Evolutionary conservation across 2,329 filamentous ascomycete genomes (phyloP), one percentile per base, ranked within the genome.

Genomic region (Colletotrichum tanaceti): DNA sequence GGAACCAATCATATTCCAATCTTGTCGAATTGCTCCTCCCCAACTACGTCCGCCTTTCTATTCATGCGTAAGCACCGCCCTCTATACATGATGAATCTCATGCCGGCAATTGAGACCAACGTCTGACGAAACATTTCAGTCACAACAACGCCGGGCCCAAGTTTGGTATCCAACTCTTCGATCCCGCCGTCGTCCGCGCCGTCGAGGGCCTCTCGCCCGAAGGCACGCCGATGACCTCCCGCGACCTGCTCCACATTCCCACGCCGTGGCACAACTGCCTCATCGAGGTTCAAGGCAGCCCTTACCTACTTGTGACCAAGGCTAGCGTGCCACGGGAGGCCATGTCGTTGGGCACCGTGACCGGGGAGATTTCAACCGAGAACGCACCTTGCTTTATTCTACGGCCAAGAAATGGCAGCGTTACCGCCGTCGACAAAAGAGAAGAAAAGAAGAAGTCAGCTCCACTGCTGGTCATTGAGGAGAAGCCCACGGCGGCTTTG

Each of bases 1-100:
- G 82, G 9, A 84, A 84, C 70, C 81, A 83, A 66, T 81, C 81
- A 11, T 84, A 84, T 67, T 84, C 82, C 3, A 84, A 83, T 58
- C 75, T 84, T 16, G 76, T 83, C n/a, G 81, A 83, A 73, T 72
- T 83, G 4, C 71, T 84, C 2, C 79, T 83, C 67, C 82, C 82
- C 1, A 78, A 81, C 65, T 78, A 81, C 62, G 75, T 85, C 49
- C 80, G 82, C n/a, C 76, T 84, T 0, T 84, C 81, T 0, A 84
- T 84, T 55, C 83, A 84, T 64, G 81, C 82, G 64, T 82, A 82
- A 53, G 73, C 57, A 7, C 32, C 18, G 14, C 9, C 28, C 9
- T 16, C 11, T 10, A 11, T 18, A 5, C 22, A 35, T 24, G 24
- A 20, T 18, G 5, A 10, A 13, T 24, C 3, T 13, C 1, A 38